Percentiles rank a stretch among this genome's conserved stretches.
These are phyloP conservation scores for Biscogniauxia marginata DNA, from an alignment of 2,329 filamentous ascomycete genomes.

Conservation along the genomic window DNA sequence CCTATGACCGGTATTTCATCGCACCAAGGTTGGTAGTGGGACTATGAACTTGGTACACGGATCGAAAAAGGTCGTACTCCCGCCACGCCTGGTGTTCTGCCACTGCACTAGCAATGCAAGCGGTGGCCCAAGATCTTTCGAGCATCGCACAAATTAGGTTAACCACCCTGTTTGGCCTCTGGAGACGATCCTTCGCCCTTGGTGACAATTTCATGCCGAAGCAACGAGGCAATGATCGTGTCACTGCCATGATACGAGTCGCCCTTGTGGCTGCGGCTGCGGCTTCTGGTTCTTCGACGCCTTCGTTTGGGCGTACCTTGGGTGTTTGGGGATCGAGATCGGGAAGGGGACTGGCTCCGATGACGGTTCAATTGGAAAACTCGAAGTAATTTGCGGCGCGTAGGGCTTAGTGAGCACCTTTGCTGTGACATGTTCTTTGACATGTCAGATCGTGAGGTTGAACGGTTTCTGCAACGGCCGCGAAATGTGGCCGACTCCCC, in stretches of 20 bases:
- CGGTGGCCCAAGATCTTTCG: neutral
- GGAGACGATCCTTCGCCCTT: constrained; percentile 13
- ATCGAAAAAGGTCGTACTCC: neutral
- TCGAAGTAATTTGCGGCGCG: constrained; percentile 41
- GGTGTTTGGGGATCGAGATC: constrained; percentile 31
- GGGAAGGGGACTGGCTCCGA: constrained; percentile 43
- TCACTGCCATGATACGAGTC: constrained; percentile 13
- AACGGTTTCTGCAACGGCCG: constrained; percentile 41
- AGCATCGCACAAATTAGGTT: constrained; percentile 1
- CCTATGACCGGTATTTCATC: neutral
- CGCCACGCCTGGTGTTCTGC: neutral
- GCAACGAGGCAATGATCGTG: constrained; percentile 13
- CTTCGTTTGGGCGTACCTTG: constrained; percentile 30
- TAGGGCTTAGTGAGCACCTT: constrained; percentile 37
- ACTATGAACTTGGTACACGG: neutral
- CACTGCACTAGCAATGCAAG: constrained; percentile 2
- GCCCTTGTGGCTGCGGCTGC: constrained; percentile 29
- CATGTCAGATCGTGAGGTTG: constrained; percentile 33
- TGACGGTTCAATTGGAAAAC: constrained; percentile 40
- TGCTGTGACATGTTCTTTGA: constrained; percentile 28
- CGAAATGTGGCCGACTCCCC: constrained; percentile 40
- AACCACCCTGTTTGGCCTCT: constrained; percentile 16
- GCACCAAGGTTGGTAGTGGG: constrained; percentile 10
- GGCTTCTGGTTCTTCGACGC: constrained; percentile 39
- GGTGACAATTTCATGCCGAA: constrained; percentile 27